phyloP scores from a whole-genome alignment of 2,329 filamentous ascomycete genomes.

The Aureobasidium vineae region DNA sequence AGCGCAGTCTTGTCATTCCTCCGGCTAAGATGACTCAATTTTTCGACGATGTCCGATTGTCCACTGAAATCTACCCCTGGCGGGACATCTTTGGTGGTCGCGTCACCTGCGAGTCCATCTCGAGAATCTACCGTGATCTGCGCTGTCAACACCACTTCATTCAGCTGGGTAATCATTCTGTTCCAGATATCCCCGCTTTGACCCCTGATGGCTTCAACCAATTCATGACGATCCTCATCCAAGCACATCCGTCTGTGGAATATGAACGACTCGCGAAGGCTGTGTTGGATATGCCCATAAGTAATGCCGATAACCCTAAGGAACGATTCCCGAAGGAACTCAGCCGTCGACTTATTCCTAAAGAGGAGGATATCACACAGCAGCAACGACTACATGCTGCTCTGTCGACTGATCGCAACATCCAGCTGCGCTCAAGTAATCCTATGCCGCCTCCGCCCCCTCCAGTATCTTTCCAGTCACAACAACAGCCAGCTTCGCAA shows the following conservation, averaged over 20 bases:
- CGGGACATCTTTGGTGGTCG: conserved; percentile 47
- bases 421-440: conserved; percentile 44
- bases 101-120: conserved; percentile 43
- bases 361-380: conserved; percentile 54
- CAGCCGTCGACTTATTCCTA: conserved; percentile 69
- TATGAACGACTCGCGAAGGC: conserved; percentile 67
- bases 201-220: conserved; percentile 49
- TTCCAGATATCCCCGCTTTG: conserved; percentile 46
- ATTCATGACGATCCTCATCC: conserved; percentile 72
- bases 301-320: conserved; percentile 59
- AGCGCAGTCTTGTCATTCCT: conserved; percentile 67
- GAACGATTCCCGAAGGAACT: conserved; percentile 79
- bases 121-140: conserved; percentile 49
- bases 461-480: conserved; percentile 14
- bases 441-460: conserved; percentile 39
- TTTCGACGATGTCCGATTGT: conserved; percentile 65
- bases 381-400: conserved; percentile 61
- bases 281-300: conserved; percentile 69
- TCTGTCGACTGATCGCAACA: conserved; percentile 54
- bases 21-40: conserved; percentile 73
- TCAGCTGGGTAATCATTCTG: conserved; percentile 45
- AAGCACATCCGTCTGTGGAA: conserved; percentile 74
- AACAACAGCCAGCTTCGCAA: background rate
- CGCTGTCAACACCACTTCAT: conserved; percentile 52
- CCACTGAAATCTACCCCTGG: conserved; percentile 68